Evolutionary conservation across 495 filamentous ascomycete genomes (phyloP), one percentile per base, ranked within the genome.

Genomic region (Aspergillus ostianus): DNA sequence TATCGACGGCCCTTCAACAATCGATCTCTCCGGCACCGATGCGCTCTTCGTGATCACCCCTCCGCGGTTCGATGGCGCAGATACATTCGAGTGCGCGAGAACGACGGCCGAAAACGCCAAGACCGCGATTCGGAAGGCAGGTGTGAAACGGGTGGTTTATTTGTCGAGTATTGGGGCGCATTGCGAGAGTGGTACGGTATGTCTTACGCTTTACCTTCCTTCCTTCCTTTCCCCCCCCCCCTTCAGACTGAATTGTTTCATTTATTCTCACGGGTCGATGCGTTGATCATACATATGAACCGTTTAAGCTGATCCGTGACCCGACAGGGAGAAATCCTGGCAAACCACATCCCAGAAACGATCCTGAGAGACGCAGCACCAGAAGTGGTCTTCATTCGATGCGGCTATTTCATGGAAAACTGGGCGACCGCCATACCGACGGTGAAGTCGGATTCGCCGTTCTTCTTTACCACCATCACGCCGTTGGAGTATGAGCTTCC

Each of bases 331-430:
- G 59, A 61, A 47, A 61, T 61, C 21, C 30, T 51, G 23, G 52
- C 59, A 3, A 61, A 61, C 36, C 59, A 61, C 19, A 61, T 61
- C 48, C 36, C 59, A 0, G 59, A 61, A 18, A 26, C 36, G 18
- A 26, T 61, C 18, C 54, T 61, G 20, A 19, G 29, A 2, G 53
- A 56, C 18, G 59, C 53, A 3, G 59, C 53, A 1, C 21, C 32
- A 0, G 59, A 61, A 45, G 47, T 56, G 0, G 47, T 61, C n/a
- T 23, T 61, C 45, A 46, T 55, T 15, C 47, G 59, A 27, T 56
- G 53, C 45, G 53, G 47, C 9, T 61, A 61, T 56, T 56, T 61
- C 21, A 61, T 61, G 59, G 59, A 61, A 36, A 61, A 56, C 18
- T 61, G 59, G 59, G 59, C 47, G 12, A 0, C 47, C 0, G 53